A percentile compares a stretch with the other conserved stretches of the same genome.
These are phyloP conservation scores for Nicotiana rustica DNA, from an alignment of 305 asterid species.

Conservation along the genomic window DNA sequence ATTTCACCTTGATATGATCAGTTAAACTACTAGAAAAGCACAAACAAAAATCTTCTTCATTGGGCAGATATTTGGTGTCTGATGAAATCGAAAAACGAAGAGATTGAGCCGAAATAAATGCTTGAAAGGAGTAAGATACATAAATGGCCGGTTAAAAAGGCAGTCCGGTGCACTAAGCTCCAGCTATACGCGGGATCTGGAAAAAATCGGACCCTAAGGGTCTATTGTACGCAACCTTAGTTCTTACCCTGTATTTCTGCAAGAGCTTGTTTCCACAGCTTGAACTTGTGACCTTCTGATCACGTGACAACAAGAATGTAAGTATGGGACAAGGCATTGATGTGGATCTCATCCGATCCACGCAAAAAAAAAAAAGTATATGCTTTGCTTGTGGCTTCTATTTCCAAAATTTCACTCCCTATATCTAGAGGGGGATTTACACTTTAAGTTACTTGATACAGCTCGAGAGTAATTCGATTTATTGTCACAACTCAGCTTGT, in stretches of 20 bases:
- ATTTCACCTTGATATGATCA: conserved; percentile 1
- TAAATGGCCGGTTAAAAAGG: not conserved
- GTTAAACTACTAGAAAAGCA: not conserved
- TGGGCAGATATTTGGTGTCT: not conserved
- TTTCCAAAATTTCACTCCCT: not conserved
- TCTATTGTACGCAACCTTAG: too few relatives aligned
- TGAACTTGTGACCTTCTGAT: too few relatives aligned
- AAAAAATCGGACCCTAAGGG: too few relatives aligned
- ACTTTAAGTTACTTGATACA: not conserved
- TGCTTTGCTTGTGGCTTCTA: not conserved
- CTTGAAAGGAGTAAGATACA: not conserved
- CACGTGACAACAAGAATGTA: too few relatives aligned
- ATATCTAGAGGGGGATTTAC: not conserved
- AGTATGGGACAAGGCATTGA: not conserved
- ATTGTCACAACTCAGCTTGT: too few relatives aligned
- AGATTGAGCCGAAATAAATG: not conserved
- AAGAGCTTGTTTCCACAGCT: too few relatives aligned
- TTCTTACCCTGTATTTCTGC: too few relatives aligned
- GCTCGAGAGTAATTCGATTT: too few relatives aligned
- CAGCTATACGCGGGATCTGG: too few relatives aligned
- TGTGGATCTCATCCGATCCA: not conserved
- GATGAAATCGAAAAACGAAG: not conserved
- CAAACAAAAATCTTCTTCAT: not conserved
- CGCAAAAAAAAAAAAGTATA: not conserved
- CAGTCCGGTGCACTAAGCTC: too few relatives aligned